These are phyloP conservation scores for Pyracantha coccinea DNA, from an alignment of 331 rosid species.

Conservation along the genomic window DNA sequence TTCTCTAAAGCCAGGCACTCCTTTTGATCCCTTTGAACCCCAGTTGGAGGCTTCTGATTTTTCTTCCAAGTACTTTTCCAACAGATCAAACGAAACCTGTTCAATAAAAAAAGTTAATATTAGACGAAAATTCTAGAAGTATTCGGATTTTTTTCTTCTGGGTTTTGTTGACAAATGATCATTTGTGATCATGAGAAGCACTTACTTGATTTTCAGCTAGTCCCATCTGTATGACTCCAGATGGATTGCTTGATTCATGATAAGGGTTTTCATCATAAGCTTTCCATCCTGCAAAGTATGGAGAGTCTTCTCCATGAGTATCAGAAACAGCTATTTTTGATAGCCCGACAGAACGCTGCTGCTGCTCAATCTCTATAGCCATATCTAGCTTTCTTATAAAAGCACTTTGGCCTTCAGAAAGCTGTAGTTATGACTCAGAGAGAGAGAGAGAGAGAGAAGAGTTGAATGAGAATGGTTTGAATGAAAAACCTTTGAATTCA, in stretches of 20 bases:
- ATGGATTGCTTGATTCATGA: conserved; percentile 50
- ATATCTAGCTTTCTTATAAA: conserved; percentile 27
- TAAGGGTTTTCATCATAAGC: conserved; percentile 86
- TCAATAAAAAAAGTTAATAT: not conserved
- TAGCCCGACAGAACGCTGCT: conserved; percentile 41
- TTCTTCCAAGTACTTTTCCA: conserved; percentile 62
- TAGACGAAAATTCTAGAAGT: not conserved
- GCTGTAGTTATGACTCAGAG: conserved; percentile 12
- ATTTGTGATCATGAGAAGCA: not conserved
- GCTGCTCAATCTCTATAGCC: conserved; percentile 51
- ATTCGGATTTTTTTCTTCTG: no score
- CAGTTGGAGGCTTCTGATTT: conserved; percentile 41
- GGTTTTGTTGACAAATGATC: not conserved
- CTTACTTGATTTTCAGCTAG: conserved; percentile 95
- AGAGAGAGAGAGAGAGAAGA: not conserved
- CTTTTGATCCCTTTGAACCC: conserved; percentile 52
- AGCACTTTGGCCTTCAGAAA: not conserved
- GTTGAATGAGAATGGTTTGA: conserved; percentile 19
- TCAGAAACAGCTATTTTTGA: conserved; percentile 69
- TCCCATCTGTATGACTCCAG: conserved; percentile 93
- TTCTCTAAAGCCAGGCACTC: conserved; percentile 48
- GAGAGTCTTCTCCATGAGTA: conserved; percentile 94
- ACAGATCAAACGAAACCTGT: conserved; percentile 86
- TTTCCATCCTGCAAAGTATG: conserved; percentile 97
- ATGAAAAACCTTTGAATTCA: conserved; percentile 18